A percentile compares a stretch with the other conserved stretches of the same genome.
These are phyloP conservation scores for Aspergillus awamori DNA, from an alignment of 2,329 filamentous ascomycete species.

Conservation along the genomic window DNA sequence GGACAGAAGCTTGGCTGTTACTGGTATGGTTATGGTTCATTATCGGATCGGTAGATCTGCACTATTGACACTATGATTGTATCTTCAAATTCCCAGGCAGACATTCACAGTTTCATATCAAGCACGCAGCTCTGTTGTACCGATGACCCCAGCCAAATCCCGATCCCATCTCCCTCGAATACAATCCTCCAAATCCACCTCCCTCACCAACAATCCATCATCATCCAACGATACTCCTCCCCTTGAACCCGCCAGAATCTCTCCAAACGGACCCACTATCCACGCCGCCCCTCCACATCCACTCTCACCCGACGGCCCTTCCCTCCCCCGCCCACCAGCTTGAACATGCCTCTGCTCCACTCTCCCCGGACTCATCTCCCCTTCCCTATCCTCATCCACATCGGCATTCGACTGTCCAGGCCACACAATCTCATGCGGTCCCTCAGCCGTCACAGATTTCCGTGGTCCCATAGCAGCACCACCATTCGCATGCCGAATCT, in stretches of 20 bases:
- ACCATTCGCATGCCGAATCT: background rate
- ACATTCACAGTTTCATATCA: too few species aligned
- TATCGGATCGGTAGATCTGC: too few species aligned
- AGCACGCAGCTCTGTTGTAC: too few species aligned
- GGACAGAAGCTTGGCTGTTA: too few species aligned
- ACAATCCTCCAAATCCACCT: constrained; percentile 1
- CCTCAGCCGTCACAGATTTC: constrained; percentile 38
- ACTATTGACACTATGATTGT: too few species aligned
- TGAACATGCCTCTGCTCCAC: background rate
- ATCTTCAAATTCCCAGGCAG: too few species aligned
- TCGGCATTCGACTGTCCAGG: constrained; percentile 24
- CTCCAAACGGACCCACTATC: background rate
- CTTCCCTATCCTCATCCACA: background rate
- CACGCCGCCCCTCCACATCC: background rate
- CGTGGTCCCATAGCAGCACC: constrained; percentile 8
- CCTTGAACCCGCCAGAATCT: background rate
- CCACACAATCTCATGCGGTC: constrained; percentile 53
- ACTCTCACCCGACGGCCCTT: too few species aligned
- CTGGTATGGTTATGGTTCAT: too few species aligned
- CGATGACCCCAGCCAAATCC: background rate
- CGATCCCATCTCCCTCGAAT: background rate
- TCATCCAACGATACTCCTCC: background rate
- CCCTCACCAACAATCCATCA: background rate
- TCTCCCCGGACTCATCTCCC: background rate
- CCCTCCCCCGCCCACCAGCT: too few species aligned